phyloP scores from a whole-genome alignment of 352 stramenopile species.

The Phytophthora uliginosa region DNA sequence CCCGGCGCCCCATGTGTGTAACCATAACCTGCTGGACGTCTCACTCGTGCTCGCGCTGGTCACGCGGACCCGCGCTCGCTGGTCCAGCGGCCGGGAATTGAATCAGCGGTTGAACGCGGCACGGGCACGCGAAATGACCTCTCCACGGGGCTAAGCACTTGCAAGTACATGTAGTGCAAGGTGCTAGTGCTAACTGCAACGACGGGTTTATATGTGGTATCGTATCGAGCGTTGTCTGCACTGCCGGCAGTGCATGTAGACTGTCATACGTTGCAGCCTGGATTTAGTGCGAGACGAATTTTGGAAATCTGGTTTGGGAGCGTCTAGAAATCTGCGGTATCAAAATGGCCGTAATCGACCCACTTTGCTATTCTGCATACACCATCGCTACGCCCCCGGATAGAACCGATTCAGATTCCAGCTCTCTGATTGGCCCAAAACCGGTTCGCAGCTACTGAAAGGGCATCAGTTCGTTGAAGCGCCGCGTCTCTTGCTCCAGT shows the following conservation, averaged over 20 bases:
- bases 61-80: slow-evolving; percentile 10
- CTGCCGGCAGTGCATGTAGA: neutral
- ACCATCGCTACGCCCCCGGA: neutral
- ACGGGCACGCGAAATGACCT: slow-evolving; percentile 21
- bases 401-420: neutral
- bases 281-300: neutral
- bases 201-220: neutral
- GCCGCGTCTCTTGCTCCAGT: slow-evolving; percentile 9
- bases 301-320: slow-evolving; percentile 14
- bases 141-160: slow-evolving; percentile 11
- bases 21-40: slow-evolving; percentile 7
- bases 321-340: slow-evolving; percentile 14
- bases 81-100: slow-evolving; percentile 15
- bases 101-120: slow-evolving; percentile 30
- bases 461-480: slow-evolving; percentile 3
- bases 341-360: slow-evolving; percentile 20
- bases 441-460: slow-evolving; percentile 16
- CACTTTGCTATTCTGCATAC: slow-evolving; percentile 5
- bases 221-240: neutral
- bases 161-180: neutral
- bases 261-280: slow-evolving; percentile 13
- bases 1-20: slow-evolving; percentile 8
- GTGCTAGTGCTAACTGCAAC: neutral
- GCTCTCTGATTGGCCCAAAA: slow-evolving; percentile 9
- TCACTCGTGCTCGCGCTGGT: neutral